Conservation (phyloP, 75 land plant species). For the Cupressus sempervirens region DNA sequence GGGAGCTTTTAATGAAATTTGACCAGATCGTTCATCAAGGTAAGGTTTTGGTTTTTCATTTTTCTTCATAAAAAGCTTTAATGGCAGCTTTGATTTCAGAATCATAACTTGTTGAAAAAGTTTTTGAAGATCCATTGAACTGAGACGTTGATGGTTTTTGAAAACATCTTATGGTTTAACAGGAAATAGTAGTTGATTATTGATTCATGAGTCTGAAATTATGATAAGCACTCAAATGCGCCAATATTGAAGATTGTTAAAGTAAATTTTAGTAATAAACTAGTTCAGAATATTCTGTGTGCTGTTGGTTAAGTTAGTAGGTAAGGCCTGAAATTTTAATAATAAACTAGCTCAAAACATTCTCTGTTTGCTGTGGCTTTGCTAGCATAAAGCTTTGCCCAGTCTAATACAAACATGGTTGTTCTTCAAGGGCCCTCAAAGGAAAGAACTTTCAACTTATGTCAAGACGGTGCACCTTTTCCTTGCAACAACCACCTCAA, state of each 20-base stretch:
- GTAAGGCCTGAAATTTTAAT: too few species aligned
- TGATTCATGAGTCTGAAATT: not conserved
- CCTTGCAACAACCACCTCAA: too few species aligned
- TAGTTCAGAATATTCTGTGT: too few species aligned
- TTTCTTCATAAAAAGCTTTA: not conserved
- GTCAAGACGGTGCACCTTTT: too few species aligned
- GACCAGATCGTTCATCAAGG: not conserved
- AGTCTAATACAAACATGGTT: too few species aligned
- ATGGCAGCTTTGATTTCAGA: not conserved
- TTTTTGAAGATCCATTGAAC: too few species aligned
- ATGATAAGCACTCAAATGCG: too few species aligned
- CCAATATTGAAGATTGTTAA: too few species aligned
- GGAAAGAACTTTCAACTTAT: too few species aligned
- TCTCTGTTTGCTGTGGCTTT: not conserved
- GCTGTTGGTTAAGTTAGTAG: too few species aligned
- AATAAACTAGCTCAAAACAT: not conserved
- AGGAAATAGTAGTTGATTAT: not conserved
- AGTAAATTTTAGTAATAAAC: not conserved
- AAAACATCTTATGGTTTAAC: not conserved
- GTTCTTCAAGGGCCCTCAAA: too few species aligned
- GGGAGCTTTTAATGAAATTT: not conserved
- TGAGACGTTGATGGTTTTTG: not conserved
- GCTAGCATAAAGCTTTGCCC: too few species aligned
- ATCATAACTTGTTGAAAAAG: not conserved
- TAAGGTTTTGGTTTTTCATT: not conserved